Evolutionary conservation across 345 rosid species (phyloP).

Genomic region (Eucalyptus erythrocorys): DNA sequence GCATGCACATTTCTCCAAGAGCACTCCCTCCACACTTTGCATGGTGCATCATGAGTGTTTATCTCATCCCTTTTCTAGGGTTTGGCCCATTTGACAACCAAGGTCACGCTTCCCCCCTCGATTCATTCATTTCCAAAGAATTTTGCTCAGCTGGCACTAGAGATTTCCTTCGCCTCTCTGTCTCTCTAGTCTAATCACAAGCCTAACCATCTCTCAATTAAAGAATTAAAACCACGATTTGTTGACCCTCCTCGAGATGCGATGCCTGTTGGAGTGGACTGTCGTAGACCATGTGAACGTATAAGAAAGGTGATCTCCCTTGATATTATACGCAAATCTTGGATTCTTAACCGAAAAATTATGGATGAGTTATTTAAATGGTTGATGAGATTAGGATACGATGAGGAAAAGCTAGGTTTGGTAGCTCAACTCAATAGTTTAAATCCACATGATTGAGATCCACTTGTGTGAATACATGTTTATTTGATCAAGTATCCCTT

Average conservation of each 20-base stretch:
- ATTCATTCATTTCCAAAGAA: neutral
- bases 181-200: neutral
- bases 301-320: neutral
- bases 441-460: neutral
- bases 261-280: neutral
- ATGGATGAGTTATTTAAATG: neutral
- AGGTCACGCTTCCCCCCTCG: neutral
- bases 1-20: slow-evolving; percentile 5
- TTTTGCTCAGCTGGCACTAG: neutral
- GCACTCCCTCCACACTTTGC: neutral
- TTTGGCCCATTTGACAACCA: neutral
- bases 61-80: neutral
- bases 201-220: neutral
- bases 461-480: neutral
- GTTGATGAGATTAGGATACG: neutral
- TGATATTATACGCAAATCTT: neutral
- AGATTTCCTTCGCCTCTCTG: neutral
- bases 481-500: neutral
- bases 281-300: neutral
- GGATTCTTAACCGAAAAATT: neutral
- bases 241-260: neutral
- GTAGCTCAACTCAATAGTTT: neutral
- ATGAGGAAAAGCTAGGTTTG: neutral
- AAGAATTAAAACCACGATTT: neutral
- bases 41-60: neutral